These are phyloP conservation scores for Xylaria sp. DNA, from an alignment of 2,329 filamentous ascomycete species.

Conservation along the genomic window DNA sequence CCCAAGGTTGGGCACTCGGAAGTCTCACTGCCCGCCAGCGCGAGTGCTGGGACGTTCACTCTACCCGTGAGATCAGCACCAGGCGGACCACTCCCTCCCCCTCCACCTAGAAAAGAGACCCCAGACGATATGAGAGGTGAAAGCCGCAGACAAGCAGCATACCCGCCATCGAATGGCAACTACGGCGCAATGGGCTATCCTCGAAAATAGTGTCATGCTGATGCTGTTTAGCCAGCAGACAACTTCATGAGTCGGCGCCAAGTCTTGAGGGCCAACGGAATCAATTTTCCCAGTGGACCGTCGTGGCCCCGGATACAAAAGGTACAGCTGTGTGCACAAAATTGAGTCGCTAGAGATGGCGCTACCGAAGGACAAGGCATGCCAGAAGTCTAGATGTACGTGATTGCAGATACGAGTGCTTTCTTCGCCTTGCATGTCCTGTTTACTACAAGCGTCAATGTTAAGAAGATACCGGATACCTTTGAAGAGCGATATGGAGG, in stretches of 20 bases:
- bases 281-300: neutral
- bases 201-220: slow-evolving; percentile 42
- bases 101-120: slow-evolving; percentile 67
- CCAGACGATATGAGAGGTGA: slow-evolving; percentile 64
- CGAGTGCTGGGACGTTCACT: slow-evolving; percentile 64
- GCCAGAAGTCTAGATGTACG: slow-evolving; percentile 21
- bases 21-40: slow-evolving; percentile 53
- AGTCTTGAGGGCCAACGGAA: slow-evolving; percentile 1
- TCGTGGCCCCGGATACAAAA: slow-evolving; percentile 19
- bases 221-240: slow-evolving; percentile 21
- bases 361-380: slow-evolving; percentile 24
- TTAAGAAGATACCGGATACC: slow-evolving; percentile 27
- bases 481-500: slow-evolving; percentile 13
- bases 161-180: slow-evolving; percentile 58
- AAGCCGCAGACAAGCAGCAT: slow-evolving; percentile 63
- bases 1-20: slow-evolving; percentile 57
- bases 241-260: slow-evolving; percentile 15
- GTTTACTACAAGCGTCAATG: slow-evolving; percentile 21
- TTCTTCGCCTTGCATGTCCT: slow-evolving; percentile 22
- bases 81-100: slow-evolving; percentile 67
- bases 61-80: slow-evolving; percentile 73
- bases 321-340: slow-evolving; percentile 26
- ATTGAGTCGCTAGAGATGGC: slow-evolving; percentile 23
- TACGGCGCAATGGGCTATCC: slow-evolving; percentile 50
- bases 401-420: slow-evolving; percentile 29